Evolutionary conservation across 2,329 filamentous ascomycete species (phyloP).

Genomic region (Podosphaera aphanis): DNA sequence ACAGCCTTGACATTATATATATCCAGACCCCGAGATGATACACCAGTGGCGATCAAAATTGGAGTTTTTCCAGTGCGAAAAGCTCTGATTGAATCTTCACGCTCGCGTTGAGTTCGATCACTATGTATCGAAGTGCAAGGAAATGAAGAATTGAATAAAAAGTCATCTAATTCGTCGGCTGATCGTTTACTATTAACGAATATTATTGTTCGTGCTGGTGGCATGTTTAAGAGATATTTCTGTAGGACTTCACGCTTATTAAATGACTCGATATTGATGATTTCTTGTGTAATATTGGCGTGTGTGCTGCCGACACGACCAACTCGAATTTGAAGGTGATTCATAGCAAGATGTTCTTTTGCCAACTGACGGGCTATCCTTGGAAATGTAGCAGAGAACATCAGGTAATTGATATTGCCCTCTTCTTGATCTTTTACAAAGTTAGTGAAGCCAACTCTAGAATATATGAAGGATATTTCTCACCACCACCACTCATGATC

Average conservation of each 20-base stretch:
- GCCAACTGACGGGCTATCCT: constrained; percentile 56
- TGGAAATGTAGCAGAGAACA: constrained; percentile 92
- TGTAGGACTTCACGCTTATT: constrained; percentile 49
- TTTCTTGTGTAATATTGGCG: constrained; percentile 55
- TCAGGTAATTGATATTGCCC: constrained; percentile 43
- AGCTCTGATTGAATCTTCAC: constrained; percentile 71
- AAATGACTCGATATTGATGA: constrained; percentile 41
- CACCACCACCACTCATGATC: constrained; percentile 64
- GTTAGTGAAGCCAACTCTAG: neutral
- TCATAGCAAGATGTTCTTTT: constrained; percentile 46
- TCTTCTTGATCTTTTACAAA: constrained; percentile 44
- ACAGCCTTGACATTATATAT: constrained; percentile 72
- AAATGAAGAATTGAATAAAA: constrained; percentile 52
- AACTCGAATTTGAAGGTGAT: constrained; percentile 61
- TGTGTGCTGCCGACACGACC: constrained; percentile 71
- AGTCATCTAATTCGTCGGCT: constrained; percentile 74
- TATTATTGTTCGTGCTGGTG: constrained; percentile 59
- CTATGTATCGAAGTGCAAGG: constrained; percentile 76
- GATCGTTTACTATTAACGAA: constrained; percentile 67
- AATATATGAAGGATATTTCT: constrained; percentile 15
- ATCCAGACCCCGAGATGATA: constrained; percentile 74
- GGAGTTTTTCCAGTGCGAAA: constrained; percentile 57
- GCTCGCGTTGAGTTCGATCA: constrained; percentile 70
- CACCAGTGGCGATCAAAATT: constrained; percentile 65
- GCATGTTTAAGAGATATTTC: constrained; percentile 45